phyloP scores from a whole-genome alignment of 805 yeast genomes.

The Saccharomycopsis guyanensis region DNA sequence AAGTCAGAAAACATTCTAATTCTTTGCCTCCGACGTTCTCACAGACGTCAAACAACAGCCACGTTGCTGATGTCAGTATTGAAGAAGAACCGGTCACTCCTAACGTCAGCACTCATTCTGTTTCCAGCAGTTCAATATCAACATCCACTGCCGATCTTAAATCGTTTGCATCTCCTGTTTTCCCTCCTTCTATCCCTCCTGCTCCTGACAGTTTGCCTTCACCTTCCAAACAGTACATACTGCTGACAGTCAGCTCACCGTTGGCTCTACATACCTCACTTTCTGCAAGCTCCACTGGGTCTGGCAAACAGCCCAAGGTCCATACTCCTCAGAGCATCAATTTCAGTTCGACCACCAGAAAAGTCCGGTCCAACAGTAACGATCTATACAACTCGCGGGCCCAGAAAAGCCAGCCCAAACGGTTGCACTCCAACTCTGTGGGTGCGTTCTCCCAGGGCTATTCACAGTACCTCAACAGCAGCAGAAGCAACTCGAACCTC shows the following conservation, averaged over 20 bases:
- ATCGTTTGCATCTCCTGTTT: constrained; percentile 16
- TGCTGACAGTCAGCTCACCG: neutral
- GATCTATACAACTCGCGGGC: constrained; percentile 4
- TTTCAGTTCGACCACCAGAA: constrained; percentile 1
- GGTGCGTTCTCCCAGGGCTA: constrained; percentile 5
- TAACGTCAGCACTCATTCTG: neutral
- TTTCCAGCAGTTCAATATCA: too few relatives aligned
- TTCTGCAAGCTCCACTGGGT: neutral
- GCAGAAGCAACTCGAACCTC: constrained; percentile 2
- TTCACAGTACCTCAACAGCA: constrained; percentile 2
- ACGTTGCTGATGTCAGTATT: constrained; percentile 1
- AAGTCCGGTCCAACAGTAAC: constrained; percentile 8
- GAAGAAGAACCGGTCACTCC: constrained; percentile 12
- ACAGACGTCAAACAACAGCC: neutral
- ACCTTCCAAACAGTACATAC: constrained; percentile 1
- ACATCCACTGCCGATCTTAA: constrained; percentile 7
- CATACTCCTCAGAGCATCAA: constrained; percentile 4
- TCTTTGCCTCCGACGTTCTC: constrained; percentile 6
- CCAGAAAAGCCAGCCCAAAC: neutral
- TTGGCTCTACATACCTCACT: neutral
- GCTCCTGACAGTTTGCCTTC: constrained; percentile 14
- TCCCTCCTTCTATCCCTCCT: constrained; percentile 21
- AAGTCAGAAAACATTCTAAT: constrained; percentile 9
- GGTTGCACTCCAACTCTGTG: constrained; percentile 19
- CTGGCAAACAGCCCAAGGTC: neutral